Percentiles rank a stretch among this genome's conserved stretches.
phyloP scores from a whole-genome alignment of 2,329 filamentous ascomycete genomes.

The Paracoccidioides brasiliensis region DNA sequence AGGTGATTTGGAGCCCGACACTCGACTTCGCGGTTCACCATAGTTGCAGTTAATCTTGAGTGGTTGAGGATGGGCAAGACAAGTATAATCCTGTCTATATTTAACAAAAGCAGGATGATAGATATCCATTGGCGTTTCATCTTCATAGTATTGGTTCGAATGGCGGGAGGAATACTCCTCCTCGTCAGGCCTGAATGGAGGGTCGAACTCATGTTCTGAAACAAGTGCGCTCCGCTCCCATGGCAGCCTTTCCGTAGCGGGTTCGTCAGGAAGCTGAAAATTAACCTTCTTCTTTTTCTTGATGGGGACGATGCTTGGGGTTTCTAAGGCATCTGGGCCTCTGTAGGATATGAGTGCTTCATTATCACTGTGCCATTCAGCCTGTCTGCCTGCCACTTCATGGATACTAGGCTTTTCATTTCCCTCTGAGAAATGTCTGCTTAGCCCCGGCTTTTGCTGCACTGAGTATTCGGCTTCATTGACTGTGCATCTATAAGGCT shows the following conservation, averaged over 20 bases:
- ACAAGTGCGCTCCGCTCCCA: neutral
- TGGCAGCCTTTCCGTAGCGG: neutral
- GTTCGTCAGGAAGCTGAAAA: neutral
- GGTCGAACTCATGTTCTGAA: neutral
- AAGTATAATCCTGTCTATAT: neutral
- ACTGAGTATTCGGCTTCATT: neutral
- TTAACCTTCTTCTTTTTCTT: constrained; percentile 3
- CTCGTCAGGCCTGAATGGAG: neutral
- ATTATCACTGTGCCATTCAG: constrained; percentile 12
- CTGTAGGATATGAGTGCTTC: constrained; percentile 8
- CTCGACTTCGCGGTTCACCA: neutral
- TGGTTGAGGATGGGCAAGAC: constrained; percentile 2
- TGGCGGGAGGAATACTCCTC: neutral
- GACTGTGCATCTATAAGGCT: constrained; percentile 1
- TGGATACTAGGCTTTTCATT: neutral
- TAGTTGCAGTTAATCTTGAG: constrained; percentile 2
- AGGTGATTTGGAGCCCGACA: neutral
- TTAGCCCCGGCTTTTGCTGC: constrained; percentile 3
- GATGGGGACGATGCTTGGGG: neutral
- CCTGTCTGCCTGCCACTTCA: neutral
- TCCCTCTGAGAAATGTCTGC: constrained; percentile 8
- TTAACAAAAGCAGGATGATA: neutral
- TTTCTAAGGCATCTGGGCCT: neutral
- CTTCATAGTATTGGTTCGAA: neutral
- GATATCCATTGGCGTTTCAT: neutral